Base-by-base conservation (phyloP, 2,329 filamentous ascomycete species). In the Fusarium vanettenii region DNA sequence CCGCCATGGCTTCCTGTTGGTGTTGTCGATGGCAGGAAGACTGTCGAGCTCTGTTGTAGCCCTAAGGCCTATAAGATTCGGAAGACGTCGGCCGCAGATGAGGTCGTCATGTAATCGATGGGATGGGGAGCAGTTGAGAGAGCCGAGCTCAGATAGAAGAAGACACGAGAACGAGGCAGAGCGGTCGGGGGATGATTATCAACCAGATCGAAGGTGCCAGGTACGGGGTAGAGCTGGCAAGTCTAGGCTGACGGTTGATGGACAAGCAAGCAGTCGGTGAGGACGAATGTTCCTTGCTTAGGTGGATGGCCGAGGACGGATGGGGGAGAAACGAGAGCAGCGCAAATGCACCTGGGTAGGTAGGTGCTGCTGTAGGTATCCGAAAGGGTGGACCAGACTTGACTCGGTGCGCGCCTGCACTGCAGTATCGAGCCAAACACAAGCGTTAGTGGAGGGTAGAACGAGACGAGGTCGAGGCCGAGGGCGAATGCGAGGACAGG, bases 31-130 rank as follows among this genome's bases (percentile, higher is more conserved):
- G 78, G 75, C 78, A 83, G 81, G 81, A 82, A 80, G 79, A 71
- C 67, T 76, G 77, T 70, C 72, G 79, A 74, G 76, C 76, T 73
- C 78, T 72, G 66, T 75, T 72, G 72, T 69, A 82, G 81, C 81
- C 81, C 80, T 80, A 71, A 73, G 83, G 82, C 82, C 79, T 83
- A 83, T 76, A 78, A 74, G 73, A 80, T 80, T 81, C 79, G 81
- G 72, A 81, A 79, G 71, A 80, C 78, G 80, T 81, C 77, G 78
- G 78, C 78, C 67, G 78, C 78, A 71, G 76, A 79, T 65, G 75
- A 77, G 73, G 78, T 78, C 81, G 80, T 84, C 84, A 86, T 86
- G 84, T 85, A 86, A 80, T 80, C 81, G 78, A 80, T 66, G 70
- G 64, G 48, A 45, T 60, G 31, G 50, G 66, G 64, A 60, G 61